Base-by-base conservation (phyloP, 345 rosid species). In the Syzygium jambos region DNA sequence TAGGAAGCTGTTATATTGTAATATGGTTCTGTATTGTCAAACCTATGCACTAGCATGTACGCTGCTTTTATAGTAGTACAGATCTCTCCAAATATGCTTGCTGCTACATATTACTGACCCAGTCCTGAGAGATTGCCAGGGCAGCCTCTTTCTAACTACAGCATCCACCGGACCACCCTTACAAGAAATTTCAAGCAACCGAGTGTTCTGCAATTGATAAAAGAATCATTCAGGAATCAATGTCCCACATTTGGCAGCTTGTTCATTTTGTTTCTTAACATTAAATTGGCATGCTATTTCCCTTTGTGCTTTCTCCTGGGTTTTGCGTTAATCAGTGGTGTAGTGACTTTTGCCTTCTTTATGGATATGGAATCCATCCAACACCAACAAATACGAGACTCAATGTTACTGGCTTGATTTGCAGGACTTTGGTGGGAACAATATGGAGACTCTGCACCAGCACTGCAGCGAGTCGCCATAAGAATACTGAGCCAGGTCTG, bases 361-460 rank as follows among this genome's bases (percentile, higher is more conserved):
- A 30, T 68, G 1, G 78, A 30, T 68, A 2, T 30, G 12, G 11
- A 30, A 30, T 68, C 78, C 0, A 0, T 68, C 43, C 4, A 30
- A 68, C 53, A 11, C 54, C 15, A 46, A n/a, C 30, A 82, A 82
- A 43, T 23, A 82, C 21, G 38, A 15, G 30, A 38, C 80, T 57
- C 22, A 86, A 85, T 57, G 80, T 51, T 7, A 34, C 65, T 86
- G 61, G 54, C 51, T 29, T 46, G 21, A 9, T 22, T 51, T 92
- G 89, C 87, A 96, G 99, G 99, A 87, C 92, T 96, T 7, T 96
- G 98, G 99, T 96, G 99, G 99, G 99, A 96, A 88, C 99, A 95
- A 90, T 95, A 94, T 57, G 97, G 99, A 17, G 99, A 95, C 88
- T 93, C 97, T 78, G 99, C 99, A 19, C 98, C 97, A 0, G 95